Base-by-base conservation (phyloP, 345 rosid species). In the Syzygium aromaticum region DNA sequence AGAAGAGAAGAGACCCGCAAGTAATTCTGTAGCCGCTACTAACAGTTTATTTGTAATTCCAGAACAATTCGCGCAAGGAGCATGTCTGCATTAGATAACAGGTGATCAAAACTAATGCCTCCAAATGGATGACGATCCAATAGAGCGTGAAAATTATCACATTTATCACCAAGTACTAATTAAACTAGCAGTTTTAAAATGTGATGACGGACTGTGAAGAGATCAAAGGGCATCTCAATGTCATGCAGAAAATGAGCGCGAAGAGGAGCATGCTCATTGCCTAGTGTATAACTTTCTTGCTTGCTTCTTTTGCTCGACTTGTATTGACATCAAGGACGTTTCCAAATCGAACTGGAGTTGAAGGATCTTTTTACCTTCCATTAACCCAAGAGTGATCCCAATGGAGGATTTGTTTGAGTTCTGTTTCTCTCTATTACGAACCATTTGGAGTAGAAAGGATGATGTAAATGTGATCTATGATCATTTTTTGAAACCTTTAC, bases 101-200 rank as follows among this genome's bases (percentile, higher is more conserved):
- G 28, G 33, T 12, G 3, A n/a, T n/a, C 19, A n/a, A 61, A 13
- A n/a, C 73, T n/a, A 12, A 61, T 3, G 19, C 28, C n/a, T 61
- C 4, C 6, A 0, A 0, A n/a, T 1, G 4, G 33, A 61, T 1
- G 33, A n/a, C 1, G 2, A 14, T 61, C 33, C 67, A 12, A 61
- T n/a, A 13, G 73, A n/a, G 73, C 73, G 4, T 61, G 73, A n/a
- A 6, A 61, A n/a, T 2, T 13, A 61, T 33, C 19, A n/a, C 38
- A n/a, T 61, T n/a, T 3, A 61, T 61, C 73, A n/a, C 33, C 73
- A 13, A n/a, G 17, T n/a, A 13, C 25, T 56, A 23, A 56, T 56
- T n/a, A 56, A 54, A 54, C 27, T 22, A 21, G 27, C 25, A 21
- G 27, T 22, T 25, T 54, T 54, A 54, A 54, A 11, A 22, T 22